Percentiles rank a stretch among this genome's conserved stretches.
Evolutionary conservation across 352 stramenopile genomes (phyloP).

Genomic region (Plasmopara viticola): DNA sequence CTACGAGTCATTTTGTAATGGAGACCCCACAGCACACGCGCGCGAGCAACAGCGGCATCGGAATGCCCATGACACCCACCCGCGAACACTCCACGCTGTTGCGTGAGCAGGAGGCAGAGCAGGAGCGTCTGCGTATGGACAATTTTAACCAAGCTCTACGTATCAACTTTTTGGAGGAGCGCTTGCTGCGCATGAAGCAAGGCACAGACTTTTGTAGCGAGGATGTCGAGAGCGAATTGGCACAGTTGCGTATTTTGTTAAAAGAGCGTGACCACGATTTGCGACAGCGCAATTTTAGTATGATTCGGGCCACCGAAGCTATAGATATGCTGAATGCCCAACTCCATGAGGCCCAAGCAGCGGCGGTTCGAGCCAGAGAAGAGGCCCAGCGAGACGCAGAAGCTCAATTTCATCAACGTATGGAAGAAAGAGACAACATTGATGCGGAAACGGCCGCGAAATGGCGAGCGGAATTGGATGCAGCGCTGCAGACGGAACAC

Average conservation of each 20-base stretch:
- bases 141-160: slow-evolving; percentile 71
- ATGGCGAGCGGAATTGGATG: slow-evolving; percentile 33
- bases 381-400: slow-evolving; percentile 24
- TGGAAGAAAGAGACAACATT: slow-evolving; percentile 20
- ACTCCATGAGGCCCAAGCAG: slow-evolving; percentile 25
- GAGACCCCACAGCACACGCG: slow-evolving; percentile 18
- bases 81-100: slow-evolving; percentile 33
- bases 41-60: slow-evolving; percentile 1
- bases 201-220: slow-evolving; percentile 53
- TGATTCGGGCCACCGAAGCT: slow-evolving; percentile 50
- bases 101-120: slow-evolving; percentile 49
- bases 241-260: slow-evolving; percentile 46
- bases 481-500: slow-evolving; percentile 29
- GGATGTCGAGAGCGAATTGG: slow-evolving; percentile 54
- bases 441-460: slow-evolving; percentile 34
- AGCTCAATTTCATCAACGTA: slow-evolving; percentile 26
- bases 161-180: slow-evolving; percentile 61
- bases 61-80: slow-evolving; percentile 12
- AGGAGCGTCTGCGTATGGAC: slow-evolving; percentile 56
- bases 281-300: slow-evolving; percentile 45
- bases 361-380: slow-evolving; percentile 19
- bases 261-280: slow-evolving; percentile 64
- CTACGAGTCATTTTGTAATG: slow-evolving; percentile 4
- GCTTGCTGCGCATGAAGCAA: slow-evolving; percentile 54
- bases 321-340: slow-evolving; percentile 51